These are phyloP conservation scores for Fusarium papillatum DNA, from an alignment of 2,329 filamentous ascomycete species.

Conservation along the genomic window DNA sequence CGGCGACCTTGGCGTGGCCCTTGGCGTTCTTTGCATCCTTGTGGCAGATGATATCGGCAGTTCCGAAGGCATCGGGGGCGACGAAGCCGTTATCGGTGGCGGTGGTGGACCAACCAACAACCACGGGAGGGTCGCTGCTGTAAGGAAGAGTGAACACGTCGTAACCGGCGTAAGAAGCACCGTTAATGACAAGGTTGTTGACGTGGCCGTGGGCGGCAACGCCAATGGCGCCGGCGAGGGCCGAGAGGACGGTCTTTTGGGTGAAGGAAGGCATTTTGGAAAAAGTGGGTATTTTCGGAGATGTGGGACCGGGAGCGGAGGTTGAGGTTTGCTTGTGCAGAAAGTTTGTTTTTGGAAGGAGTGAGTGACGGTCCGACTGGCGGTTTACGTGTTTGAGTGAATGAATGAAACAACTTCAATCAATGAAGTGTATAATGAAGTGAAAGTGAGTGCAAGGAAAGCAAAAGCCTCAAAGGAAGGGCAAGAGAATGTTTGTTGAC, in stretches of 20 bases:
- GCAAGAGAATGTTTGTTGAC: slow-evolving; percentile 44
- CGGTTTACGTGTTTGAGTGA: slow-evolving; percentile 32
- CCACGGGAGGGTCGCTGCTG: slow-evolving; percentile 31
- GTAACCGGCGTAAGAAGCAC: slow-evolving; percentile 40
- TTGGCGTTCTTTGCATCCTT: slow-evolving; percentile 54
- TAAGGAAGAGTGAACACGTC: slow-evolving; percentile 38
- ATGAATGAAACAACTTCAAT: slow-evolving; percentile 48
- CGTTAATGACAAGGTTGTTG: slow-evolving; percentile 43
- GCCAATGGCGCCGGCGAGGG: slow-evolving; percentile 42
- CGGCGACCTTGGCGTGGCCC: slow-evolving; percentile 54
- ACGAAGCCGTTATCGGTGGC: slow-evolving; percentile 67
- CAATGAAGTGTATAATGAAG: slow-evolving; percentile 46
- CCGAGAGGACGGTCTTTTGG: slow-evolving; percentile 42
- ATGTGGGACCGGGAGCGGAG: neutral
- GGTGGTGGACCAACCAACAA: slow-evolving; percentile 55
- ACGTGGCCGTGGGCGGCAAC: slow-evolving; percentile 48
- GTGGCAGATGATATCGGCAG: slow-evolving; percentile 63
- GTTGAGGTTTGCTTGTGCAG: neutral
- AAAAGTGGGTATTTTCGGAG: slow-evolving; percentile 20
- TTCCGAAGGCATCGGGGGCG: slow-evolving; percentile 53
- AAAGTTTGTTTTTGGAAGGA: slow-evolving; percentile 14
- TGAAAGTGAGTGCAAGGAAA: slow-evolving; percentile 38
- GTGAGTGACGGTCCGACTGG: slow-evolving; percentile 37
- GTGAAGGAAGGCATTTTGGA: slow-evolving; percentile 46
- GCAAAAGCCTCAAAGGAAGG: slow-evolving; percentile 32